Base-by-base conservation (phyloP, 2,329 filamentous ascomycete genomes). In the Pseudopithomyces chartarum region DNA sequence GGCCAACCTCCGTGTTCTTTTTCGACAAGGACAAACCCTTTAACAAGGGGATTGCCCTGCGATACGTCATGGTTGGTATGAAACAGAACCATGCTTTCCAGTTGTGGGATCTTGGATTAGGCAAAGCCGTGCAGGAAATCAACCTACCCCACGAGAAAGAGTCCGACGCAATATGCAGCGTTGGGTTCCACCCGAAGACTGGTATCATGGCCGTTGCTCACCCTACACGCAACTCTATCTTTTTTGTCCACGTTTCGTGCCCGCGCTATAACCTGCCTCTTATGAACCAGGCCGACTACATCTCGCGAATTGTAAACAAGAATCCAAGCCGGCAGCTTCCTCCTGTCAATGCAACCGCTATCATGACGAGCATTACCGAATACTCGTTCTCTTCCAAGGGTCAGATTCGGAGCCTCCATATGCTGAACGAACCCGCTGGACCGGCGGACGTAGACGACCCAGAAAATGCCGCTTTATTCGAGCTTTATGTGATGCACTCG, bases 31-130 rank as follows among this genome's bases (percentile, higher is more conserved):
- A 93, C 77, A 90, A 93, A 61, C 92, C 95, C 44, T 97, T 96
- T 78, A 86, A 89, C 79, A 97, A 95, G 79, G 89, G 90, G 58
- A 90, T 90, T 70, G 93, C 96, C 46, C 83, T 97, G 61, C 88
- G 95, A 59, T 99, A 99, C 80, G 89, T 99, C 81, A 89, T 99
- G 73, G 91, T 99, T 60, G 95, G 95, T 68, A 92, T 98, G 86
- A 97, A 98, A 81, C 95, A 99, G 77, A 99, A 99, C 78, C 95
- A 99, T 79, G 96, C 94, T 54, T 86, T 99, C 60, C 96, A 99
- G 81, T 86, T 99, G 43, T 99, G 95, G 96, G 95, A 99, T 81
- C 87, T 99, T 71, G 92, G 91, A 40, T 87, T 99, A 33, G 90
- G 90, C 64, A 97, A 97, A 79, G 91, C 93, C 29, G 95, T 99